Percentiles rank a stretch among this genome's conserved stretches.
phyloP scores from a whole-genome alignment of 2,329 filamentous ascomycete species.

The Aspergillus terreus region DNA sequence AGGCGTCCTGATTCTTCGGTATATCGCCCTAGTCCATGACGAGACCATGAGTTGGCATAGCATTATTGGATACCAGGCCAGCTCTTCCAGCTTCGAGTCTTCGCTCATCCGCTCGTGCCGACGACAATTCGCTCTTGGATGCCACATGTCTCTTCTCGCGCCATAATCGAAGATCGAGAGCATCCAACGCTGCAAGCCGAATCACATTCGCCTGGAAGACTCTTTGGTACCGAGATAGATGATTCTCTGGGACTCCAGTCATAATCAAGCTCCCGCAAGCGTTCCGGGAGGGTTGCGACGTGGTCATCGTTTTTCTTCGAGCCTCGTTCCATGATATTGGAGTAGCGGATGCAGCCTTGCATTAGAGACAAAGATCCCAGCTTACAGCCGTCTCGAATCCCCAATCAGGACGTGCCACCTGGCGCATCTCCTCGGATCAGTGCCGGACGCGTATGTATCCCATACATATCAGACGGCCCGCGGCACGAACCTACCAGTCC shows the following conservation, averaged over 20 bases:
- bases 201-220: neutral
- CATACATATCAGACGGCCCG: slow-evolving; percentile 1
- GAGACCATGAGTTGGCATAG: neutral
- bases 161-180: neutral
- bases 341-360: neutral
- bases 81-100: neutral
- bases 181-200: neutral
- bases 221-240: neutral
- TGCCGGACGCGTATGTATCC: neutral
- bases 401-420: neutral
- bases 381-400: neutral
- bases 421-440: neutral
- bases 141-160: neutral
- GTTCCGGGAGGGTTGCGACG: neutral
- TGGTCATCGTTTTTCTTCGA: neutral
- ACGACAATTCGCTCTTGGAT: neutral
- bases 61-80: neutral
- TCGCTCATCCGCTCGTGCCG: neutral
- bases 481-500: slow-evolving; percentile 1
- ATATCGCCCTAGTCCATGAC: neutral
- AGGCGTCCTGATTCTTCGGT: neutral
- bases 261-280: neutral
- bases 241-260: neutral
- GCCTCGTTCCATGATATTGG: neutral
- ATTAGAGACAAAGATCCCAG: neutral